A percentile compares a stretch with the other conserved stretches of the same genome.
Conservation (phyloP, 73 alveolate genomes). For the Paramecium sonneborni region DNA sequence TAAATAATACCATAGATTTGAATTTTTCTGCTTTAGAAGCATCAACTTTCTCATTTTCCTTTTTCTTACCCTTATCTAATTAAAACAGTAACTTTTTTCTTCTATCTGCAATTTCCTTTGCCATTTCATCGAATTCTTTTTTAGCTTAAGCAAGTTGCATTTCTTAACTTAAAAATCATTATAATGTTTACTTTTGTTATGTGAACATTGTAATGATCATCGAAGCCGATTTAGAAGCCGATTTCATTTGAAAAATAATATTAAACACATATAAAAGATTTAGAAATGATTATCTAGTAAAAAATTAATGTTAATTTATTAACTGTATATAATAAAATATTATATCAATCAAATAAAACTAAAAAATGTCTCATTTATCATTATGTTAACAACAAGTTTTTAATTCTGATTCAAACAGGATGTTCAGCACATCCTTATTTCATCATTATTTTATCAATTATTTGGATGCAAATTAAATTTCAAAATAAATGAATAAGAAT, state of each 20-base stretch:
- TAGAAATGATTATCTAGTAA: not conserved
- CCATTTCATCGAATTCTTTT: not conserved
- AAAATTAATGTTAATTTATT: not conserved
- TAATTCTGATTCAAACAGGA: too few relatives aligned
- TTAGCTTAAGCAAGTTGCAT: not conserved
- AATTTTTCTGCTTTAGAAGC: constrained; percentile 47
- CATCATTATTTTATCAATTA: not conserved
- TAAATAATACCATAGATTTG: not conserved
- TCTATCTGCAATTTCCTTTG: not conserved
- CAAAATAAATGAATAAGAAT: not conserved
- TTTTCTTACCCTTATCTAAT: not conserved
- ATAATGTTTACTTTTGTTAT: not conserved
- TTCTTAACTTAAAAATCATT: not conserved
- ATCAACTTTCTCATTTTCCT: constrained; percentile 17
- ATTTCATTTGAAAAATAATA: not conserved
- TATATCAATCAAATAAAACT: not conserved
- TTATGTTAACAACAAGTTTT: not conserved
- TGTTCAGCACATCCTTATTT: not conserved
- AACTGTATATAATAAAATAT: not conserved
- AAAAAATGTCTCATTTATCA: not conserved
- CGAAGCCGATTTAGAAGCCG: not conserved
- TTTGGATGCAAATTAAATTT: not conserved
- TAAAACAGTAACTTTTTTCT: not conserved
- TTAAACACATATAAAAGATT: too few relatives aligned
- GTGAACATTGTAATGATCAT: not conserved